Evolutionary conservation across 2,329 filamentous ascomycete genomes (phyloP).

Genomic region (Calonectria montana): DNA sequence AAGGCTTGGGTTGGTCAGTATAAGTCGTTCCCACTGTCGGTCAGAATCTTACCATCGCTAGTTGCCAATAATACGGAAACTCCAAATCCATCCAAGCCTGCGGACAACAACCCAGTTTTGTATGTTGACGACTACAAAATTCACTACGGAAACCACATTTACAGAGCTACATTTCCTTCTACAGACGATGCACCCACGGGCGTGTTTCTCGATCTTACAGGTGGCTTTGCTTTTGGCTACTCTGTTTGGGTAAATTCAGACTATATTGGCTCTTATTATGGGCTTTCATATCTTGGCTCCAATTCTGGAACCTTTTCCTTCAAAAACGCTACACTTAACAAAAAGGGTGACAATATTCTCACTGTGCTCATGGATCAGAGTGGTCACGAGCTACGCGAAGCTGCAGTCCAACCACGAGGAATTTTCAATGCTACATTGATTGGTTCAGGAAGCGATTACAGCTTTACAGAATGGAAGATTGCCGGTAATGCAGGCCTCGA

Average conservation of each 20-base stretch:
- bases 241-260: slow-evolving; percentile 68
- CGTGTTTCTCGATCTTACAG: slow-evolving; percentile 63
- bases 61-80: slow-evolving; percentile 62
- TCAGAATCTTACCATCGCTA: background rate
- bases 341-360: slow-evolving; percentile 57
- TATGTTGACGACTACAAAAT: slow-evolving; percentile 69
- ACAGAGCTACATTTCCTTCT: slow-evolving; percentile 62
- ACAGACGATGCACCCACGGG: slow-evolving; percentile 51
- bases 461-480: slow-evolving; percentile 67
- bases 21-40: fast-evolving
- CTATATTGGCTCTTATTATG: slow-evolving; percentile 67
- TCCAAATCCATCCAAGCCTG: slow-evolving; percentile 58
- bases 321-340: slow-evolving; percentile 57
- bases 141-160: slow-evolving; percentile 65
- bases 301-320: slow-evolving; percentile 60
- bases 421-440: slow-evolving; percentile 64
- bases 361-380: slow-evolving; percentile 70
- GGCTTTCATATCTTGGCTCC: slow-evolving; percentile 54
- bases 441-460: slow-evolving; percentile 45
- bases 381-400: slow-evolving; percentile 66
- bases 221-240: slow-evolving; percentile 67
- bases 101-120: slow-evolving; percentile 63
- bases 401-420: slow-evolving; percentile 60
- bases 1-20: slow-evolving; percentile 56
- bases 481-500: slow-evolving; percentile 66